Base-by-base conservation (phyloP, 1,139 yeast genomes). In the Arxiozyma slooffiae region DNA sequence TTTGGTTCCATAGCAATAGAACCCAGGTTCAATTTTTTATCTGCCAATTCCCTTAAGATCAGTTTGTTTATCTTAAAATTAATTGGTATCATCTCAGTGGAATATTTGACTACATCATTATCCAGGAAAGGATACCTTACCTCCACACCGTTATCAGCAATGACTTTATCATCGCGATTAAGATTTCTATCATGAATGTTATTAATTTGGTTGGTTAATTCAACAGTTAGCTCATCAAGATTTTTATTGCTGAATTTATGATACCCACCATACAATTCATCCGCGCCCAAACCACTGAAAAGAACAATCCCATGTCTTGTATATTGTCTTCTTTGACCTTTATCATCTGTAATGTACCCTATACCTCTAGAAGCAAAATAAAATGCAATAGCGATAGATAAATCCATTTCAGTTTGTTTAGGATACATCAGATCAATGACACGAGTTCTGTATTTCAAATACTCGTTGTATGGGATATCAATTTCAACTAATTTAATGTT, bases 221-320 rank as follows among this genome's bases (percentile, higher is more conserved):
- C 95, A 3, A 65, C 64, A 1, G 70, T 68, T 18, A 83, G 64
- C 26, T 69, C 71, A 1, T 57, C 63, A 20, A 54, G 48, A 3
- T 63, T 51, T 48, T 68, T 70, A 47, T 69, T 69, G 18, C 65
- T 61, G 36, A 71, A 59, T 47, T 71, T 71, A 52, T 71, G 85
- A 65, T 92, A 92, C 0, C 99, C 99, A 0, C 95, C 99, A 71
- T 85, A 89, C 30, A 80, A 70, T 67, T 92, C 98, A 68, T 92
- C 99, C 0, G 98, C 98, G 1, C 99, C 99, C n/a, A 92, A 73
- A 0, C 99, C 98, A 52, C 96, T 86, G 42, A 94, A 72, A 11
- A 90, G 68, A 0, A 90, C 96, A 56, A 81, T 79, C 11, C 88
- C 78, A 8, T 67, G 64, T 17, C 90, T 78, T 4, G 62, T 57